Conservation (phyloP, 2,329 filamentous ascomycete species). For the Epichloe uncinata region DNA sequence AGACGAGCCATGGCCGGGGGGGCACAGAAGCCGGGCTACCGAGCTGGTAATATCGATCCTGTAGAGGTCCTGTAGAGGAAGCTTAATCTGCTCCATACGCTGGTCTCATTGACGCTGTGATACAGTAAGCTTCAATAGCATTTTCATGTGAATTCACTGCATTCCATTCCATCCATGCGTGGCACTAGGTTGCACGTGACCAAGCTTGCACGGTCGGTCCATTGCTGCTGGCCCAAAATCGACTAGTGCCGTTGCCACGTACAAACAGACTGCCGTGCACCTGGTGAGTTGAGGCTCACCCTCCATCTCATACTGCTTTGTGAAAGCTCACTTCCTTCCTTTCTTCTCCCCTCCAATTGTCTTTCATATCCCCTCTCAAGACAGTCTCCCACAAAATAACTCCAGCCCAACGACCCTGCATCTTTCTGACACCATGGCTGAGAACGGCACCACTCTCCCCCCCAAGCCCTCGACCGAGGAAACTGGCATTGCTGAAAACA, state of each 20-base stretch:
- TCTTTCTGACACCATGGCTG: constrained; percentile 24
- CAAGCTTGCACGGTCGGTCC: background rate
- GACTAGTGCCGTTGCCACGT: constrained; percentile 20
- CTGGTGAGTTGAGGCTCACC: constrained; percentile 12
- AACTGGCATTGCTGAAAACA: constrained; percentile 38
- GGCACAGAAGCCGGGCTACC: too few species aligned
- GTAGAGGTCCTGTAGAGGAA: too few species aligned
- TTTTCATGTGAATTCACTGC: too few species aligned
- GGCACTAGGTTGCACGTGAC: constrained; percentile 9
- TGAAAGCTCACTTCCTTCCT: constrained; percentile 9
- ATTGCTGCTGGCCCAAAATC: constrained; percentile 10
- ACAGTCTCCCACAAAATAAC: background rate
- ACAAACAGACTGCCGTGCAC: constrained; percentile 9
- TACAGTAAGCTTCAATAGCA: too few species aligned
- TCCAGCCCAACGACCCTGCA: background rate
- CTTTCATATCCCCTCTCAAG: background rate
- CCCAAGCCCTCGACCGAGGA: constrained; percentile 29
- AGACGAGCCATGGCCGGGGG: background rate
- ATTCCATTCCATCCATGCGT: too few species aligned
- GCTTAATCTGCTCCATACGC: too few species aligned
- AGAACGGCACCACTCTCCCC: constrained; percentile 35
- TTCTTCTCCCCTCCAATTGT: background rate
- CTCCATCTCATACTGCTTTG: constrained; percentile 12
- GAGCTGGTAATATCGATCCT: too few species aligned
- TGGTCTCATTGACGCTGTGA: too few species aligned